phyloP scores from a whole-genome alignment of 2,329 filamentous ascomycete genomes.

The Endothia cerciana region DNA sequence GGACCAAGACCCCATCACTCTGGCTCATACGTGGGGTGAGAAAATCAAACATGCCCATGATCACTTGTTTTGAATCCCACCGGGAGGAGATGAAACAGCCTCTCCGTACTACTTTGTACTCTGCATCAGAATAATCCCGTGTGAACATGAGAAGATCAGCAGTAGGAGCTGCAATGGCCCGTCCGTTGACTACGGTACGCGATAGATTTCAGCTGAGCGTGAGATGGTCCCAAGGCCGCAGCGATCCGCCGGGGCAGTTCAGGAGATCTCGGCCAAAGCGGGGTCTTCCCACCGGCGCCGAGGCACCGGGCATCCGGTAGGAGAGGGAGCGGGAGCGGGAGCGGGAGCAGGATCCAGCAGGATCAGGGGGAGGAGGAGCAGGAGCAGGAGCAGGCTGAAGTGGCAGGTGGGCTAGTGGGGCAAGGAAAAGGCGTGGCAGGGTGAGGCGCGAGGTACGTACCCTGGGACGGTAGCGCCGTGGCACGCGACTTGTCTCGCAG shows the following conservation, averaged over 20 bases:
- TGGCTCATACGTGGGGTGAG: no score
- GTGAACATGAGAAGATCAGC: no score
- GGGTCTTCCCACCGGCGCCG: neutral
- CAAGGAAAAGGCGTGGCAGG: conserved; percentile 11
- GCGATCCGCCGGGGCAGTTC: neutral
- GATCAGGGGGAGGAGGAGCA: neutral
- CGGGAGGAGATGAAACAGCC: no score
- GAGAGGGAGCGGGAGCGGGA: neutral
- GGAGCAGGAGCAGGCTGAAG: neutral
- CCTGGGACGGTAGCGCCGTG: neutral
- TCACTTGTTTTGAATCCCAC: no score
- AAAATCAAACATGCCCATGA: no score
- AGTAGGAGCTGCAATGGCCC: no score
- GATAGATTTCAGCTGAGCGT: neutral
- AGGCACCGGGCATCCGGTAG: neutral
- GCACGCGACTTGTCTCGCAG: conserved; percentile 3
- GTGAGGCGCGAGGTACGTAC: neutral
- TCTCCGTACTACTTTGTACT: no score
- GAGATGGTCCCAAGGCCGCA: neutral
- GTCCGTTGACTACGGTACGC: neutral
- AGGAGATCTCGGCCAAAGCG: neutral
- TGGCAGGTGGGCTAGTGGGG: conserved; percentile 2
- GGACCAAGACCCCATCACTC: no score
- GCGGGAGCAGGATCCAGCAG: neutral
- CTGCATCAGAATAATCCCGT: no score